Evolutionary conservation across 2,329 filamentous ascomycete genomes (phyloP), one percentile per base, ranked within the genome.

Genomic region (Diaporthe ampelina): DNA sequence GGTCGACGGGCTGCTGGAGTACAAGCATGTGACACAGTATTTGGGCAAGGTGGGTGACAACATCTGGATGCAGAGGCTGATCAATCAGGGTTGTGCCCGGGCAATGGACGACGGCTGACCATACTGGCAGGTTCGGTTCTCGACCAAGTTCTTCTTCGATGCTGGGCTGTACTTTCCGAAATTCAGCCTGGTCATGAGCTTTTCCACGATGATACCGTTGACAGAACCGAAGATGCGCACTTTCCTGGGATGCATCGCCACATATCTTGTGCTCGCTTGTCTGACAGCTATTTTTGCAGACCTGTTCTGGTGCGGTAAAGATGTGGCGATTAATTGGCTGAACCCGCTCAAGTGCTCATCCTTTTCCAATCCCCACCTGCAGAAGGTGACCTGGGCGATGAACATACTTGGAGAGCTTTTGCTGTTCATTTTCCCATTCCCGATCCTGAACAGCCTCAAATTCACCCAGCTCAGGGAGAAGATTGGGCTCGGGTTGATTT

Each of bases 91-190:
- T 35, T n/a, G n/a, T 40, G 11, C 50, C 40, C 10, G 8, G 4
- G 2, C 35, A 26, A 13, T 54, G 21, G 17, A 15, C 17, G 35
- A 13, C 37, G 43, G 4, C 61, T 67, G 10, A 67, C 29, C 1
- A 4, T 13, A 19, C 21, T 37, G 61, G 43, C 50, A 76, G 75
- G 52, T 76, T 17, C 73, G 73, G 9, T 76, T 76, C 50, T 35
- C 75, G 7, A 74, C 61, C 35, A 76, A 76, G 26, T 76, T 70
- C 56, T 58, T 73, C 45, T 76, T 74, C 56, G 73, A 76, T 15
- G 68, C 73, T 5, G 75, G 75, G 26, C 73, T 76, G n/a, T 76
- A 76, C 57, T 68, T 76, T n/a, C 75, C 75, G 3, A 76, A 76
- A 43, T 63, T 76, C 21, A 73, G 69, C 56, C 71, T 76, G 48